Percentiles rank a stretch among this genome's conserved stretches.
Evolutionary conservation across 176 grass and related monocot genomes (phyloP).

Genomic region (Carex parvula): DNA sequence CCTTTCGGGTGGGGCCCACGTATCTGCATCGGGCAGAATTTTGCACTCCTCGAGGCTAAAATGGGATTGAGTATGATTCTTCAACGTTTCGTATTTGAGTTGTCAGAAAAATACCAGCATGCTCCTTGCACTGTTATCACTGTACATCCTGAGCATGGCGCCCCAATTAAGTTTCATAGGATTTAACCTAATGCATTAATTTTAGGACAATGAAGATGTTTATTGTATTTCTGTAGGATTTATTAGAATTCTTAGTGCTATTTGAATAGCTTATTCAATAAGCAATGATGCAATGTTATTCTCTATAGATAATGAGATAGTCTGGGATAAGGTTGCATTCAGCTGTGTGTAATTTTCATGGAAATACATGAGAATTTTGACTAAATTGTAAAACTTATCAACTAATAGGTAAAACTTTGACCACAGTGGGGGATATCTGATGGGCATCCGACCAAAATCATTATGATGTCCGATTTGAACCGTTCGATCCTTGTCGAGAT

Average conservation of each 20-base stretch:
- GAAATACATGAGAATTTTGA: no score
- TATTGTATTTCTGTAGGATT: background rate
- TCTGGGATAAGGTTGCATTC: no score
- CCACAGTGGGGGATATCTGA: no score
- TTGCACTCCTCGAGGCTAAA: conserved; percentile 35
- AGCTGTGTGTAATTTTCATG: no score
- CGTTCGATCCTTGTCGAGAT: no score
- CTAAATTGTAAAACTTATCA: no score
- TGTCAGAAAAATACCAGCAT: conserved; percentile 32
- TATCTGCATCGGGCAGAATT: conserved; percentile 38
- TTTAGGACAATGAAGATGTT: conserved; percentile 4
- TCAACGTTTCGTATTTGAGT: conserved; percentile 29
- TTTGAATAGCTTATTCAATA: background rate
- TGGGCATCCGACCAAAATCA: no score
- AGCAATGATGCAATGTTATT: background rate
- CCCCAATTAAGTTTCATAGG: conserved; percentile 18
- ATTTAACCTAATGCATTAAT: background rate
- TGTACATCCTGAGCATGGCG: conserved; percentile 37
- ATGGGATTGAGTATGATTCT: conserved; percentile 31
- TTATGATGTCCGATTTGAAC: no score
- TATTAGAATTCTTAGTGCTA: background rate
- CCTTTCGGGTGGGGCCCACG: conserved; percentile 33
- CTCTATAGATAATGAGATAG: no score
- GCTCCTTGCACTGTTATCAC: conserved; percentile 16
- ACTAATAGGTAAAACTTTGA: no score